Evolutionary conservation across 768 basidiomycete species (phyloP), one percentile per base, ranked within the genome.

Genomic region (Boletus barrowsii): DNA sequence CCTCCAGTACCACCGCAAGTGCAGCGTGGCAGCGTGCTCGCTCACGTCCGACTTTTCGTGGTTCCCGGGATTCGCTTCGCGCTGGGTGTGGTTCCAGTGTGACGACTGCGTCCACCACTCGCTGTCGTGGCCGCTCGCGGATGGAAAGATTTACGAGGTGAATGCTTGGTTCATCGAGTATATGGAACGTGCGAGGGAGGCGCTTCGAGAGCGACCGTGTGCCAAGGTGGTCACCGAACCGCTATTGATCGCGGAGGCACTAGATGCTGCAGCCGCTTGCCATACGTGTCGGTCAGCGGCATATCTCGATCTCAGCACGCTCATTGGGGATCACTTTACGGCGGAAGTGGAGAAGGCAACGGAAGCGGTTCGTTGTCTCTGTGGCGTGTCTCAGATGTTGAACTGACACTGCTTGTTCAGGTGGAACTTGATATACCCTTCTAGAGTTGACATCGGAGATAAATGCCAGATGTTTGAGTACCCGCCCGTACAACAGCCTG

Each of bases 1-100:
- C 20, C 62, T 72, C 6, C 72, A 71, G 57, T 73, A 73, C 53
- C 70, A 72, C 48, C 66, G 68, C 57, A 68, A 63, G 54, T 70
- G 70, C 52, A 67, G 72, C 48, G 46, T 70, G 22, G 65, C 62
- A 33, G 62, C 63, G 30, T 62, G 61, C 57, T 61, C 62, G 47
- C 66, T 73, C 33, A 72, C 70, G 33, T 65, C 66, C 13, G 70
- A 70, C 57, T 73, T 72, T 51, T 66, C 70, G 50, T 73, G 70
- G 71, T 72, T 73, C 58, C 73, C 65, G 1, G 63, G 58, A 14
- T 70, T 72, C 20, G 69, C 69, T 5, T 70, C 69, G 42, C 72
- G 73, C 30, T 74, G 67, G 64, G 64, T 71, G 42, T 73, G 69
- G 65, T 73, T 73, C 65, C 72, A 74, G 54, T 73, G 71, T 14